Evolutionary conservation across 805 yeast species (phyloP).

Genomic region (Monosporozyma servazzii): DNA sequence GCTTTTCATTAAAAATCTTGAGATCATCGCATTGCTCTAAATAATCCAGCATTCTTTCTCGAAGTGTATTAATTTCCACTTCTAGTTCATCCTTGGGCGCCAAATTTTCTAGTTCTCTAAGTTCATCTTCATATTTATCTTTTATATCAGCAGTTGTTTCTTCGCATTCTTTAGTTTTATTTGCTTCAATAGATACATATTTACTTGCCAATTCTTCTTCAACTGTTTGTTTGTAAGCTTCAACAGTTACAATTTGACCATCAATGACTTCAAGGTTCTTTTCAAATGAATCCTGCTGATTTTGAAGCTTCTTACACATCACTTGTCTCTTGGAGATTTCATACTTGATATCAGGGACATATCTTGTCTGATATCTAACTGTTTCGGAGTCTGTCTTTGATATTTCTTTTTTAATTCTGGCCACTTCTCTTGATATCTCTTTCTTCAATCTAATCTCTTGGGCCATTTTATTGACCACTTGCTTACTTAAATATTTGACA

Average conservation of each 20-base stretch:
- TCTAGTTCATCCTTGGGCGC: constrained; percentile 19
- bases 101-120: constrained; percentile 14
- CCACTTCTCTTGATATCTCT: constrained; percentile 1
- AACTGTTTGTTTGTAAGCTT: constrained; percentile 5
- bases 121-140: constrained; percentile 12
- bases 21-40: constrained; percentile 9
- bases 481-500: constrained; percentile 3
- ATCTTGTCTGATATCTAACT: constrained; percentile 6
- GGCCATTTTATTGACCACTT: constrained; percentile 4
- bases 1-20: neutral
- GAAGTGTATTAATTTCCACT: constrained; percentile 11
- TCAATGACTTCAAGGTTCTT: constrained; percentile 9
- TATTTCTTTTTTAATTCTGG: constrained; percentile 2
- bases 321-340: constrained; percentile 19
- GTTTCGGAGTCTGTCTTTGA: constrained; percentile 4
- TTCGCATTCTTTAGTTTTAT: constrained; percentile 21
- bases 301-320: constrained; percentile 13
- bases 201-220: constrained; percentile 11
- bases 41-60: constrained; percentile 7
- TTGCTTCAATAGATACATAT: constrained; percentile 19
- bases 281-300: neutral
- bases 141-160: constrained; percentile 10
- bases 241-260: constrained; percentile 5
- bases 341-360: constrained; percentile 23
- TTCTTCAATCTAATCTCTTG: constrained; percentile 4